phyloP scores from a whole-genome alignment of 78 protist species.

The Speleostelium caveatum region DNA sequence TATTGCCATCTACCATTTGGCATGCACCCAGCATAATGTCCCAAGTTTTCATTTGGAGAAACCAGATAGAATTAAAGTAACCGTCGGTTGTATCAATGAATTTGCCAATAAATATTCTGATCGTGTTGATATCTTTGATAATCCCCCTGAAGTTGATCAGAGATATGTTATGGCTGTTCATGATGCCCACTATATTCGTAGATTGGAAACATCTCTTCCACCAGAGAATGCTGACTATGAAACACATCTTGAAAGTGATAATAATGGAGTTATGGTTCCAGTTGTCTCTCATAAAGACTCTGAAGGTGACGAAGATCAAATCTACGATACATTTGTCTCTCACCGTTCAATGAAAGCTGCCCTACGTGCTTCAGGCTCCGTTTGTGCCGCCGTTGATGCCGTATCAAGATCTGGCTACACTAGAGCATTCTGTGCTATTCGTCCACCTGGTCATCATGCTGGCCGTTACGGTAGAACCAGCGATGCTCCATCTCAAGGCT shows the following conservation, averaged over 20 bases:
- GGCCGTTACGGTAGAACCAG: conserved; percentile 65
- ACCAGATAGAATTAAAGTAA: conserved; percentile 75
- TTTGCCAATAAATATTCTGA: conserved; percentile 14
- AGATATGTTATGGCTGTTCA: conserved; percentile 77
- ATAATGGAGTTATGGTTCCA: conserved; percentile 36
- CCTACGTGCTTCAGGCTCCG: conserved; percentile 81
- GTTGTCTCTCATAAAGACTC: conserved; percentile 35
- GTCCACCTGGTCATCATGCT: conserved; percentile 93
- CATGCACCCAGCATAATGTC: conserved; percentile 68
- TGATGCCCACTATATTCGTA: conserved; percentile 68
- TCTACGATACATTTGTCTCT: conserved; percentile 81
- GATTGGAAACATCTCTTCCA: conserved; percentile 51
- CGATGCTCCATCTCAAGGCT: conserved; percentile 86
- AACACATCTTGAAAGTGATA: conserved; percentile 70
- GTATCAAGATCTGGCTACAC: conserved; percentile 42
- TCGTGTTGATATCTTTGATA: conserved; percentile 27
- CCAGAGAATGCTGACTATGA: conserved; percentile 49
- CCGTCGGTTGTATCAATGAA: conserved; percentile 36
- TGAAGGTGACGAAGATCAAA: conserved; percentile 54
- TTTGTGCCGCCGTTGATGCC: conserved; percentile 79
- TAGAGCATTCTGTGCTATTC: conserved; percentile 83
- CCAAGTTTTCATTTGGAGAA: conserved; percentile 79
- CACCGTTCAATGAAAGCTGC: conserved; percentile 80
- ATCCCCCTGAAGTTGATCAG: conserved; percentile 61
- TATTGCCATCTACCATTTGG: conserved; percentile 43